Evolutionary conservation across 495 filamentous ascomycete genomes (phyloP).

Genomic region (Talaromyces stipitatus): DNA sequence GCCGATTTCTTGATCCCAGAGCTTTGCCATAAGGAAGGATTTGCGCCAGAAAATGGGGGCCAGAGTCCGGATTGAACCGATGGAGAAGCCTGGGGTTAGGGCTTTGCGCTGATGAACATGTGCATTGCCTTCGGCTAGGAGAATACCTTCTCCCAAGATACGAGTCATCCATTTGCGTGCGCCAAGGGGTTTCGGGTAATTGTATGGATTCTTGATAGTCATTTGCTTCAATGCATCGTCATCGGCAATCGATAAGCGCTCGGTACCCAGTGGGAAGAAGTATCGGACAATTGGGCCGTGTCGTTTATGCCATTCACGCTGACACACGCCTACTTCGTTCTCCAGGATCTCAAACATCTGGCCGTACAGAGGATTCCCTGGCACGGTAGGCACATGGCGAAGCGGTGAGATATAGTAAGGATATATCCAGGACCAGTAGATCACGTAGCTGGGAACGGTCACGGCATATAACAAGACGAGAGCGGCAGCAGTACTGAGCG

Average conservation of each 20-base stretch:
- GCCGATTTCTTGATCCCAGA: slow-evolving; percentile 31
- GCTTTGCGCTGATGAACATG: slow-evolving; percentile 40
- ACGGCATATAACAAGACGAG: slow-evolving; percentile 2
- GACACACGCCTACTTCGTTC: slow-evolving; percentile 28
- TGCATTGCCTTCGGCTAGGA: slow-evolving; percentile 38
- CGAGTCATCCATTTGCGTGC: slow-evolving; percentile 43
- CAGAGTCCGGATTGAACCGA: slow-evolving; percentile 34
- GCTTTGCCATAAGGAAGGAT: slow-evolving; percentile 31
- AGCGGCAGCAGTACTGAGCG: slow-evolving; percentile 1
- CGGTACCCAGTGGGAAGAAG: slow-evolving; percentile 36
- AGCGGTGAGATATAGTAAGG: slow-evolving; percentile 35
- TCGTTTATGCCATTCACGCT: slow-evolving; percentile 32
- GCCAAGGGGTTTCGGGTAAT: slow-evolving; percentile 42
- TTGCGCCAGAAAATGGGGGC: slow-evolving; percentile 44
- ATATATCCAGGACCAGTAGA: slow-evolving; percentile 38
- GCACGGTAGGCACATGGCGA: slow-evolving; percentile 33
- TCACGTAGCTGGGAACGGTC: neutral
- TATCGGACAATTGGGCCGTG: slow-evolving; percentile 35
- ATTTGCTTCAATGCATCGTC: slow-evolving; percentile 38
- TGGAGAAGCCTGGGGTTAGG: slow-evolving; percentile 38
- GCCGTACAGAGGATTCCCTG: slow-evolving; percentile 34
- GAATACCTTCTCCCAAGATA: slow-evolving; percentile 39
- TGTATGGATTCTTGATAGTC: slow-evolving; percentile 45
- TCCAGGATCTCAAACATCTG: slow-evolving; percentile 32
- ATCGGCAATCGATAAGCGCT: slow-evolving; percentile 36